Base-by-base conservation (phyloP, 108 stramenopile genomes). In the Thalassiosira profunda region DNA sequence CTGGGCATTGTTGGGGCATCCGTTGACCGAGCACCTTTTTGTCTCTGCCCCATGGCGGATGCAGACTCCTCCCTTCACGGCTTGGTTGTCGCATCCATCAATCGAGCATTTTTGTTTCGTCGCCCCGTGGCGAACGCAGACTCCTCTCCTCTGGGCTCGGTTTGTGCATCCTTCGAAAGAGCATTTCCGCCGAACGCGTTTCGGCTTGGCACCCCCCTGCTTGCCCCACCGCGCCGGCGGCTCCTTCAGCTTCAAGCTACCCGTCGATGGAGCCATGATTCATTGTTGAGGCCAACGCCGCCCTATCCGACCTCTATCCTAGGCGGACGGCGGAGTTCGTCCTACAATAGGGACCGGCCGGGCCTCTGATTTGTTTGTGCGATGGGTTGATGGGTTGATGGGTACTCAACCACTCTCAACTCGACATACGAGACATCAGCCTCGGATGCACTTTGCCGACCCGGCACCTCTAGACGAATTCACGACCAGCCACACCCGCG, bases 41-140 rank as follows among this genome's bases (percentile, higher is more conserved):
- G 26, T 15, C 53, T 54, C 3, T 2, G 21, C 53, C 17, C 53
- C 53, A 1, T 54, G 53, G 26, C 34, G 15, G 17, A 18, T 54
- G 53, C 55, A 57, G n/a, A 57, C 55, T n/a, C 55, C 55, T 41
- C 55, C 55, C n/a, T 24, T 35, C 12, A n/a, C 37, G 10, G 12
- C 40, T 35, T 35, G 37, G 15, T 57, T 57, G 31, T 21, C 12
- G 35, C 55, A 57, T 35, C 55, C 55, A 37, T 57, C n/a, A 14
- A 6, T n/a, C 0, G 3, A 25, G 47, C 47, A 48, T 48, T 9
- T 23, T 48, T 48, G 23, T 23, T 25, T 17, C 47, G 23, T 48
- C 9, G 47, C 47, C 3, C 47, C 47, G 3, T 48, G 47, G 24
- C 15, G 23, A 3, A 14, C 26, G 14, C 47, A 48, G 3, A 48